phyloP scores from a whole-genome alignment of 2,329 filamentous ascomycete species.

The Fusarium anthophilum region DNA sequence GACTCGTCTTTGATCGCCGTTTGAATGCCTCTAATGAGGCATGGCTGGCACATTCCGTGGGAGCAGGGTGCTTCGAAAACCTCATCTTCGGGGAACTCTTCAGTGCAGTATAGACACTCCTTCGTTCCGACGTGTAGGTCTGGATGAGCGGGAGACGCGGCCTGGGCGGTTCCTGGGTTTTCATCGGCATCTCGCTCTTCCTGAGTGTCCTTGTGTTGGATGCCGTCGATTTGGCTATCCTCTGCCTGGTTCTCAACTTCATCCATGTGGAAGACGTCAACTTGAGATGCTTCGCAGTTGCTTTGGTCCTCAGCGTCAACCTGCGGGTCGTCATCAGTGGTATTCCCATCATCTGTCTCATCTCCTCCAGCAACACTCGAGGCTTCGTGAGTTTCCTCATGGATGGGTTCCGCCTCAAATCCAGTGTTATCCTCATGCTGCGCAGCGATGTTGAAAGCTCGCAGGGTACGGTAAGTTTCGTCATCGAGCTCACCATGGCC shows the following conservation, averaged over 20 bases:
- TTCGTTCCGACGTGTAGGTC: not conserved
- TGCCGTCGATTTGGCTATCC: no score
- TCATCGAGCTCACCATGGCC: not conserved
- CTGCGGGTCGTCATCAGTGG: accelerated
- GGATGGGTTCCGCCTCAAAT: accelerated
- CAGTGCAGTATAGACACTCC: not conserved
- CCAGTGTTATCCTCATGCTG: accelerated
- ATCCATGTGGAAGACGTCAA: accelerated
- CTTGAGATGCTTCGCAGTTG: accelerated
- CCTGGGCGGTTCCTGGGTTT: accelerated
- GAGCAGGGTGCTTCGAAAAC: not conserved
- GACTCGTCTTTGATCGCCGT: not conserved
- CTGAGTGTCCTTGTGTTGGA: not conserved
- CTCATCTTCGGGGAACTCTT: accelerated
- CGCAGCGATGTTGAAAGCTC: accelerated
- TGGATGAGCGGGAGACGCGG: accelerated
- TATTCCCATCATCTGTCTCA: accelerated
- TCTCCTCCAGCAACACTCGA: accelerated
- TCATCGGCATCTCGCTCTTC: not conserved
- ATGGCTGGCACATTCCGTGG: not conserved
- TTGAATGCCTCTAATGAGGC: not conserved
- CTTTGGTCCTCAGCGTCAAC: accelerated
- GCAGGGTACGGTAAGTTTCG: not conserved
- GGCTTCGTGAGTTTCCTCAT: accelerated
- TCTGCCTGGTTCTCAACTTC: accelerated